Evolutionary conservation across 2,329 filamentous ascomycete genomes (phyloP), one percentile per base, ranked within the genome.

Genomic region (Alternaria postmessia): DNA sequence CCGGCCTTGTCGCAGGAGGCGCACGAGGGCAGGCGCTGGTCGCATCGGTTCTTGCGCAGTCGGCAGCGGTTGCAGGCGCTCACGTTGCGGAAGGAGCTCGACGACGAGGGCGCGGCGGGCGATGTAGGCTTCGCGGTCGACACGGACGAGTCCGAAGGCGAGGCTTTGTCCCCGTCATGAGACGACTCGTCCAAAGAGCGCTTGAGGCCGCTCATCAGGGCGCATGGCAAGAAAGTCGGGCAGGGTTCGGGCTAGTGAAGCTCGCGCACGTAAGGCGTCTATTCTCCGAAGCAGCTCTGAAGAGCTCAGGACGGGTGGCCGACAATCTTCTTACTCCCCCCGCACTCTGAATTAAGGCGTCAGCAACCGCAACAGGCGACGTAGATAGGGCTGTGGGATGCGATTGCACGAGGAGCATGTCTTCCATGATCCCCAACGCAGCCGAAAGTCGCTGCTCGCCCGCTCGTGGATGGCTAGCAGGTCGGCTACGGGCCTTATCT

Each of bases 1-100:
- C 87, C 87, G n/a, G 92, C 94, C 81, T 97, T 97, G 77, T 94
- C 93, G 80, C 94, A 98, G 69, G 92, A 92, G 42, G 91, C 90
- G 78, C 94, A 98, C 71, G 91, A 92, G 8, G 94, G 94, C 63
- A 98, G 85, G 66, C 91, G 90, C 84, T 97, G 94, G 80, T 98
- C 94, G 80, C 94, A 98, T 54, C 93, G 87, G 77, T 97, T 98
- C 84, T 98, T 98, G 73, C 94, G 88, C 77, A 96, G 82, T 46
- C 94, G 88, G 79, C 94, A 98, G 62, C 72, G 72, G 81, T 97
- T 97, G 81, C 94, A 98, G 57, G 94, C 94, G 78, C 92, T 96
- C 66, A 98, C 94, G 78, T 80, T 80, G 67, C 78, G 78, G 68
- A 80, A 80, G 47, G 78, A 76, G 62, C 44, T 64, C 61, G 78